phyloP scores from a whole-genome alignment of 768 basidiomycete genomes.

The Podaxis pistillaris region DNA sequence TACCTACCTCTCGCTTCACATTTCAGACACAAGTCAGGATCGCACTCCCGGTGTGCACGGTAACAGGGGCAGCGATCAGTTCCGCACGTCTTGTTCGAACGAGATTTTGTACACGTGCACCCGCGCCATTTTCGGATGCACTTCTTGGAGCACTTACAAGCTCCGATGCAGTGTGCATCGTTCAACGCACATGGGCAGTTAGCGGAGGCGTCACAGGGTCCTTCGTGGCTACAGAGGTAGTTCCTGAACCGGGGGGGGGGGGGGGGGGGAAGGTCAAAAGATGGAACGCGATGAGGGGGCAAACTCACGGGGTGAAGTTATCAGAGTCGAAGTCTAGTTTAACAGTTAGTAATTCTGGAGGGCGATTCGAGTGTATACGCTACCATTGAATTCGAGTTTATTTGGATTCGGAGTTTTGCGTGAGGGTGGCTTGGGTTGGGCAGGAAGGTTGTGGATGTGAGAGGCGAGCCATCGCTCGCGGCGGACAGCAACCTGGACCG shows the following conservation, averaged over 20 bases:
- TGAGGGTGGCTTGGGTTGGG: background rate
- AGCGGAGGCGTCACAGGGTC: constrained; percentile 38
- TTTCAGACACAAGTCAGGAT: constrained; percentile 45
- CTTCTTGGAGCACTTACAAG: constrained; percentile 48
- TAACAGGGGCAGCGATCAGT: constrained; percentile 35
- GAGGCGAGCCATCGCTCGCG: constrained; percentile 17
- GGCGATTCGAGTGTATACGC: background rate
- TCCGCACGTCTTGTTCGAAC: constrained; percentile 20
- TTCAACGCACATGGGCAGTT: constrained; percentile 39
- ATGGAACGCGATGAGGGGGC: background rate
- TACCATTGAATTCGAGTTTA: constrained; percentile 9
- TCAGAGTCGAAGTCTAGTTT: constrained; percentile 7
- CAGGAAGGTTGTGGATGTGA: background rate
- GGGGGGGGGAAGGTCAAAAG: background rate
- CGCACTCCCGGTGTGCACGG: constrained; percentile 40
- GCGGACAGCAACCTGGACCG: constrained; percentile 23
- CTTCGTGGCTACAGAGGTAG: constrained; percentile 44
- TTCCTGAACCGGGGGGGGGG: constrained; percentile 22
- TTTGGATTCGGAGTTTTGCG: background rate
- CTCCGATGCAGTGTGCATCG: constrained; percentile 42
- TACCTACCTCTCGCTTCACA: constrained; percentile 33
- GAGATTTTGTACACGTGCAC: constrained; percentile 27
- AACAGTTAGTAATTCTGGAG: background rate
- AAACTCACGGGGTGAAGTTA: constrained; percentile 14
- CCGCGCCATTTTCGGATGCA: constrained; percentile 41